These are phyloP conservation scores for Trichosporon coremiiforme DNA, from an alignment of 1,284 basidiomycete species.

Conservation along the genomic window DNA sequence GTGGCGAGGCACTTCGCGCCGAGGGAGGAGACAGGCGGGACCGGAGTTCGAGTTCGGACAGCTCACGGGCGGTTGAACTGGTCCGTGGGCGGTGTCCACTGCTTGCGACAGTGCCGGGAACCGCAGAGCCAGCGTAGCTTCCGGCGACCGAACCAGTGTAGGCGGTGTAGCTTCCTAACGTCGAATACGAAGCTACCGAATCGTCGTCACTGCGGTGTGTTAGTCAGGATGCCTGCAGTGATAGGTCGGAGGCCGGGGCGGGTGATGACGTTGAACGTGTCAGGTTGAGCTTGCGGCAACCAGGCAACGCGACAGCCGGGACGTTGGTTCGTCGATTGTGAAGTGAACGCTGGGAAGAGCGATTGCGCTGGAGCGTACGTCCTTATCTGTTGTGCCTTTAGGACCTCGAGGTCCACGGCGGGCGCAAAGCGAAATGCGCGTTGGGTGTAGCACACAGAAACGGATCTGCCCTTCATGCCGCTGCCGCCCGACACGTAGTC, in stretches of 20 bases:
- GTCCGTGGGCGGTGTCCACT: constrained; percentile 13
- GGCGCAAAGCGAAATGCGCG: neutral
- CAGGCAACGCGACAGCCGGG: constrained; percentile 1
- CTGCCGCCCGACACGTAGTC: neutral
- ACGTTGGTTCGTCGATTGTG: neutral
- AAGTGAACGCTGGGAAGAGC: neutral
- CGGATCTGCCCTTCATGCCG: neutral
- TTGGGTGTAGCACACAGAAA: neutral
- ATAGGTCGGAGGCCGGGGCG: neutral
- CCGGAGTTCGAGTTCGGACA: constrained; percentile 12
- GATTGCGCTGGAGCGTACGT: neutral
- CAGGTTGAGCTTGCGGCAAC: neutral
- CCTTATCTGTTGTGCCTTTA: constrained; percentile 1
- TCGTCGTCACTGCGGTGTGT: constrained; percentile 21
- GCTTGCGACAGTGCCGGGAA: neutral
- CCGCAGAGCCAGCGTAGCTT: constrained; percentile 14
- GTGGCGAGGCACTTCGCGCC: constrained; percentile 1
- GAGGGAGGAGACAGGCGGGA: constrained; percentile 3
- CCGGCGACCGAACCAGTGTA: constrained; percentile 13
- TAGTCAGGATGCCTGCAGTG: neutral
- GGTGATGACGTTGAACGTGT: constrained; percentile 14
- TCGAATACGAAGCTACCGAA: constrained; percentile 29
- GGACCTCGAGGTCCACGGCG: neutral
- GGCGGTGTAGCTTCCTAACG: constrained; percentile 28
- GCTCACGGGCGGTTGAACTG: constrained; percentile 2